phyloP scores from a whole-genome alignment of 2,329 filamentous ascomycete genomes.

The Colletotrichum aenigma region DNA sequence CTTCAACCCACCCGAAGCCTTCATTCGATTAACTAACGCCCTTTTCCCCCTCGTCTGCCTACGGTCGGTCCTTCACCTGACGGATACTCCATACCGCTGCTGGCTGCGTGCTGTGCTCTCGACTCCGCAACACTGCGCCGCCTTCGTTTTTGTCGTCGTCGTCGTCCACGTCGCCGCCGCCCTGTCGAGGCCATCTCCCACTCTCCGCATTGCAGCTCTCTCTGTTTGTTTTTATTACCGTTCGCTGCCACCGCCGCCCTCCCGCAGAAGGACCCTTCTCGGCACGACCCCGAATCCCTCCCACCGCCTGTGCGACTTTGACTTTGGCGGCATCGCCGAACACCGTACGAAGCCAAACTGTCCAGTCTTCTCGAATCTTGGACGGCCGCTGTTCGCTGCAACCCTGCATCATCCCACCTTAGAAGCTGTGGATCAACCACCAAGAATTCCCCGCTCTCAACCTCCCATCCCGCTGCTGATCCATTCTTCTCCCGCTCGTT shows the following conservation, averaged over 20 bases:
- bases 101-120: not conserved
- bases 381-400: slow-evolving; percentile 12
- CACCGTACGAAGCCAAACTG: slow-evolving; percentile 9
- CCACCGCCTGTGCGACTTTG: not conserved
- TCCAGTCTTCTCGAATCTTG: not conserved
- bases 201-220: not conserved
- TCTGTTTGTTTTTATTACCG: not conserved
- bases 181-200: not conserved
- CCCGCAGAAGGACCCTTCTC: not conserved
- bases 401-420: slow-evolving; percentile 21
- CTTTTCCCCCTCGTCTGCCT: not conserved
- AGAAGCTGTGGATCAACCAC: slow-evolving; percentile 16
- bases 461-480: slow-evolving; percentile 18
- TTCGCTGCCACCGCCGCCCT: not conserved
- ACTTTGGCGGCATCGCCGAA: not conserved
- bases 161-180: not conserved
- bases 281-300: not conserved
- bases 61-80: not conserved
- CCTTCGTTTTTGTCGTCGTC: not conserved
- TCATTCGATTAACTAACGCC: not conserved
- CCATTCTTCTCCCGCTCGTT: slow-evolving; percentile 1
- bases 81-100: not conserved
- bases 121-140: not conserved
- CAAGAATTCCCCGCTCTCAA: slow-evolving; percentile 20
- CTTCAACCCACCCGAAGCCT: not conserved